A percentile compares a stretch with the other conserved stretches of the same genome.
phyloP scores from a whole-genome alignment of 768 basidiomycete genomes.

The Lactarius psammicola region DNA sequence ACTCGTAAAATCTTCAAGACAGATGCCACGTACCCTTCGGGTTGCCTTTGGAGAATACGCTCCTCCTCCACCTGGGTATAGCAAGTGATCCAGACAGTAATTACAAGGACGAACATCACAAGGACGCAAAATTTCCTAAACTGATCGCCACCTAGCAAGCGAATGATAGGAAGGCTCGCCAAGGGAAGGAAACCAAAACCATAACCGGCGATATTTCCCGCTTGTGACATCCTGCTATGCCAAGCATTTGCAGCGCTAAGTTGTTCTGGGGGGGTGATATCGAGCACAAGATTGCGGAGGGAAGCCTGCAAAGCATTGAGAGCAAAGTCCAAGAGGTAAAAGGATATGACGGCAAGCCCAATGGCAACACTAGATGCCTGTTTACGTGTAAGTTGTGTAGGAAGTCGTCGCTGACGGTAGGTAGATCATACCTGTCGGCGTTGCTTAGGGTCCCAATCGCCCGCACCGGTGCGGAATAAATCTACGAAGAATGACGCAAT shows the following conservation, averaged over 20 bases:
- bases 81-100: slow-evolving; percentile 88
- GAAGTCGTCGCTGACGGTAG: slow-evolving; percentile 5
- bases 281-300: slow-evolving; percentile 88
- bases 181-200: slow-evolving; percentile 93
- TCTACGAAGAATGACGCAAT: slow-evolving; percentile 76
- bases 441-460: slow-evolving; percentile 84
- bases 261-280: slow-evolving; percentile 85
- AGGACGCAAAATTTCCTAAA: slow-evolving; percentile 96
- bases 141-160: slow-evolving; percentile 83
- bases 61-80: slow-evolving; percentile 79
- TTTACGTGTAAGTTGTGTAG: slow-evolving; percentile 10
- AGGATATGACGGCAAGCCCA: slow-evolving; percentile 80
- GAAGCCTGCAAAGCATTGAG: slow-evolving; percentile 94
- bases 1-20: slow-evolving; percentile 1
- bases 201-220: slow-evolving; percentile 95
- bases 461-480: slow-evolving; percentile 66
- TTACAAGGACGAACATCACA: slow-evolving; percentile 71
- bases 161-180: slow-evolving; percentile 69
- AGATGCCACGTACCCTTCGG: slow-evolving; percentile 33
- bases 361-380: slow-evolving; percentile 75
- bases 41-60: slow-evolving; percentile 45
- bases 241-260: slow-evolving; percentile 95
- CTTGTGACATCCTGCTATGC: slow-evolving; percentile 94
- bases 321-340: slow-evolving; percentile 96
- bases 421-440: slow-evolving; percentile 48